Evolutionary conservation across 768 basidiomycete species (phyloP), one percentile per base, ranked within the genome.

Genomic region (Flagelloscypha sp.): DNA sequence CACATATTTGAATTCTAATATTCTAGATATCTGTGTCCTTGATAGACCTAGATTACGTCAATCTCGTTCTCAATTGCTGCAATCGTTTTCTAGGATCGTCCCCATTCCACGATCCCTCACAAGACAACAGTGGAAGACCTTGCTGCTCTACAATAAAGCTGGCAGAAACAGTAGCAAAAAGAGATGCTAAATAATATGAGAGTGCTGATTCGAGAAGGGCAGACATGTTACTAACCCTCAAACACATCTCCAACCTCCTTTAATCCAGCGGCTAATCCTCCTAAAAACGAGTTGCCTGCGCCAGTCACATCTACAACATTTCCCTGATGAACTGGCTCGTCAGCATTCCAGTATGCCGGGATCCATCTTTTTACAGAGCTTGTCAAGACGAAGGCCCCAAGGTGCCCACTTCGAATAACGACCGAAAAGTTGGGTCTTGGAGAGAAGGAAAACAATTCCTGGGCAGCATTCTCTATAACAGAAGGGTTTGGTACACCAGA

Each of bases 281-380:
- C 88, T 16, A 93, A 65, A 55, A 93, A 94, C 40, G 76, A 71
- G 54, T 94, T 94, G 11, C 90, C 90, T n/a, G 87, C 89, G 28
- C 90, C 86, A 44, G 88, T 93, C 17, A 89, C 86, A 55, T 93
- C 88, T 2, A 82, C 70, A 11, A 93, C 63, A 37, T 67, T 74
- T 15, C 58, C 56, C 18, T 48, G 44, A 41, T 70, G n/a, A n/a
- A n/a, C n/a, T n/a, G n/a, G n/a, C n/a, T n/a, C 59, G 34, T 56
- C 50, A n/a, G 56, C 49, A 5, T 59, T 59, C 81, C 85, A 89
- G 50, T 71, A 90, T 9, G 89, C 84, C 7, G 74, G 70, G 16
- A 87, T 55, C 89, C 89, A 93, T 33, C 46, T 48, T 18, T 65
- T 65, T 0, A 42, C 65, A 50, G 46, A 52, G 45, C 50, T 57